phyloP scores from a whole-genome alignment of 2,329 filamentous ascomycete species.

The Penicillium sp. region DNA sequence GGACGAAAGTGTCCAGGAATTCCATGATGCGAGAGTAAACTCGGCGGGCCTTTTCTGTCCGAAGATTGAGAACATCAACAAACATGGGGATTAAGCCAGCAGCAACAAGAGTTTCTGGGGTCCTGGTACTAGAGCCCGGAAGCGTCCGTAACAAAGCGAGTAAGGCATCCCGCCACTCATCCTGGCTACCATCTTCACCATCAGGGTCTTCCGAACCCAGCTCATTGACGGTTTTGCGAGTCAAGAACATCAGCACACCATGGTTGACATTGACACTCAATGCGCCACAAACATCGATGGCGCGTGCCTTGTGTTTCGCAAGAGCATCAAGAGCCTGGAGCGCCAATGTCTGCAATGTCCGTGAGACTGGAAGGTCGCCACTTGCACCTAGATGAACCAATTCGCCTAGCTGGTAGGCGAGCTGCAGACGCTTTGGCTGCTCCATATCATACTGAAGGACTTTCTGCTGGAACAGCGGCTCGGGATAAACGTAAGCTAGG shows the following conservation, averaged over 20 bases:
- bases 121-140: constrained; percentile 60
- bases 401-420: constrained; percentile 86
- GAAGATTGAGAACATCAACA: constrained; percentile 75
- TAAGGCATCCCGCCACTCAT: constrained; percentile 82
- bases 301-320: constrained; percentile 65
- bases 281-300: constrained; percentile 76
- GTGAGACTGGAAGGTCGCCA: constrained; percentile 59
- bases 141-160: constrained; percentile 81
- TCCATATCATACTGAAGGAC: constrained; percentile 80
- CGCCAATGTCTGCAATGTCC: constrained; percentile 71
- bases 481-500: constrained; percentile 76
- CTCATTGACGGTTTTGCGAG: constrained; percentile 82
- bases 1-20: constrained; percentile 81
- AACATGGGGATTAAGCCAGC: constrained; percentile 84
- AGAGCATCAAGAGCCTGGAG: constrained; percentile 75
- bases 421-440: constrained; percentile 76
- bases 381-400: constrained; percentile 74
- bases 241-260: constrained; percentile 83
- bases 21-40: constrained; percentile 75
- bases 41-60: constrained; percentile 71
- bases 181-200: constrained; percentile 56
- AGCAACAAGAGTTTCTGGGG: constrained; percentile 73
- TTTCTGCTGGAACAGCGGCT: constrained; percentile 74
- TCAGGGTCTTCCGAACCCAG: constrained; percentile 56
- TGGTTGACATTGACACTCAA: constrained; percentile 94